phyloP scores from a whole-genome alignment of 192 early-diverging fungal genomes.

The Entomortierella parvispora region DNA sequence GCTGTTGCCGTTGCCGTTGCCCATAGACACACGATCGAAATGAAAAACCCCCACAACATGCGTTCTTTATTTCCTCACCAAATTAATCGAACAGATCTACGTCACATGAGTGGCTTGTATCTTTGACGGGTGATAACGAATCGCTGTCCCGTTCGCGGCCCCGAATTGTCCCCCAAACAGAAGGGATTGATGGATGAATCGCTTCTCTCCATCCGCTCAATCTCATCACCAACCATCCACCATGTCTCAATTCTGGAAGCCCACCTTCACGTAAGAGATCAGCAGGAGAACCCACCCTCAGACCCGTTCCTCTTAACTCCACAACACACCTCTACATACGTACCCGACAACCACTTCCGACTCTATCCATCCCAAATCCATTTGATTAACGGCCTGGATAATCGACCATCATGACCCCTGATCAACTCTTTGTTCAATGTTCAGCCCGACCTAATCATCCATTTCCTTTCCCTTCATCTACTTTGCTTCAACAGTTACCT shows the following conservation, averaged over 20 bases:
- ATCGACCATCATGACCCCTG: no score
- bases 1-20: no score
- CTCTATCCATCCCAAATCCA: no score
- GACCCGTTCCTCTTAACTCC: background rate
- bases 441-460: background rate
- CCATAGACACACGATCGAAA: background rate
- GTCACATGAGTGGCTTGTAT: background rate
- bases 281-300: background rate
- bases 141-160: background rate
- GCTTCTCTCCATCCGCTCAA: slow-evolving; percentile 13
- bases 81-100: background rate
- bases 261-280: slow-evolving; percentile 48
- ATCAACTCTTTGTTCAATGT: background rate
- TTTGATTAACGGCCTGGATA: no score
- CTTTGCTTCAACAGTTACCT: slow-evolving; percentile 72
- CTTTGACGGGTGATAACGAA: background rate
- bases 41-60: background rate
- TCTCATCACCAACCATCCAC: slow-evolving; percentile 5
- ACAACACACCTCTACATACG: background rate
- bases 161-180: no score
- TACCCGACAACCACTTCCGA: no score
- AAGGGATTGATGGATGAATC: background rate
- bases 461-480: background rate
- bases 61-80: background rate
- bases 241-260: slow-evolving; percentile 54